These are phyloP conservation scores for Panicum hallii DNA, from an alignment of 202 grass and related monocot species.

Conservation along the genomic window DNA sequence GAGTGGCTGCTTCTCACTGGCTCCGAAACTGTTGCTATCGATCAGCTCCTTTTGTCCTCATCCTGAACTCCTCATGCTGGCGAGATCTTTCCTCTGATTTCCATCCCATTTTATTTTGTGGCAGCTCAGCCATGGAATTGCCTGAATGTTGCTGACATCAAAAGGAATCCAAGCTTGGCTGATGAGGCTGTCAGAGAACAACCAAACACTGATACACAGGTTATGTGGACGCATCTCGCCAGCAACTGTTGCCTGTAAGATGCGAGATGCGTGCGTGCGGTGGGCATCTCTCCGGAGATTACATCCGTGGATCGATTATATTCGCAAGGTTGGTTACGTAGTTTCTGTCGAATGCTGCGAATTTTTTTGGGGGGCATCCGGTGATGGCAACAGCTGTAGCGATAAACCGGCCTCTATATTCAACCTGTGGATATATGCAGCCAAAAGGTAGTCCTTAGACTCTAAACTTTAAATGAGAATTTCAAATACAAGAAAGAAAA, in stretches of 20 bases:
- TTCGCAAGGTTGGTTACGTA: neutral
- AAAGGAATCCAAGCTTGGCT: neutral
- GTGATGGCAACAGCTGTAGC: constrained; percentile 26
- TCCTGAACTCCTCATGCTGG: neutral
- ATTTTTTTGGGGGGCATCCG: neutral
- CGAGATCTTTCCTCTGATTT: neutral
- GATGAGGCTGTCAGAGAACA: constrained; percentile 10
- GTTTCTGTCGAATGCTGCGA: neutral
- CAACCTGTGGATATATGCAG: no score
- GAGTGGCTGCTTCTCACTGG: constrained; percentile 38
- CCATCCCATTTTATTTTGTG: neutral
- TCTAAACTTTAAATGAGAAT: no score
- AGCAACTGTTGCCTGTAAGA: neutral
- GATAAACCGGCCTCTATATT: no score
- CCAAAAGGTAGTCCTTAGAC: no score
- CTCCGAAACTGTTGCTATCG: constrained; percentile 49
- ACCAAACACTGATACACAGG: neutral
- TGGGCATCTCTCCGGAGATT: neutral
- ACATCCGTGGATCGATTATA: neutral
- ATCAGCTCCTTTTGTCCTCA: constrained; percentile 29
- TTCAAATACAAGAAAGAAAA: no score
- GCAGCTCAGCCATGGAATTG: constrained; percentile 45
- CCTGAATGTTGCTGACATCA: constrained; percentile 26
- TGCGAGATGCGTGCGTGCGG: neutral
- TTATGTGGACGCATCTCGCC: neutral